Evolutionary conservation across 2,329 filamentous ascomycete genomes (phyloP), one percentile per base, ranked within the genome.

Genomic region (Drechslerella stenobrocha): DNA sequence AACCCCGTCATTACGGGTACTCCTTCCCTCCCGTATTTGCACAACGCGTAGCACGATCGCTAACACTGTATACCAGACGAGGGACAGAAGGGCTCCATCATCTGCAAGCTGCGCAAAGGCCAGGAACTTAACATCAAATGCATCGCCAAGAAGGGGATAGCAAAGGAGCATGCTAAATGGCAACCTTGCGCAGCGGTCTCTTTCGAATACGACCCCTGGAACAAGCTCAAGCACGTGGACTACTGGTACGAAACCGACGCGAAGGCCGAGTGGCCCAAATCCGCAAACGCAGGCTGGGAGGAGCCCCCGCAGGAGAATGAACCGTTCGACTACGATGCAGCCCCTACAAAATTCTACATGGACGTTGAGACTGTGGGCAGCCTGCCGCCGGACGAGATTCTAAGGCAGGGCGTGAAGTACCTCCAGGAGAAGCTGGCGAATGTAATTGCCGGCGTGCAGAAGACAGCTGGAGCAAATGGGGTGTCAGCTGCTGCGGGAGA

Each of bases 161-260:
- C 92, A 34, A 98, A 98, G 81, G 93, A 98, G 77, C 93, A 98
- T 77, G 89, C 93, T 7, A 98, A 98, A 78, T 98, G 93, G 93
- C 88, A 90, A 74, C 91, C 93, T 1, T 92, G 89, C 32, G 83
- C 90, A 37, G 93, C 93, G 2, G 86, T 98, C 37, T 91, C 90
- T 22, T 98, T 98, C 76, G 93, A 98, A 77, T 98, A 98, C 77
- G 93, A 98, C 76, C 93, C 93, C 67, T 88, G 95, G 77, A 98
- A 98, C 79, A 96, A 95, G 79, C 80, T 98, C 71, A 84, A 87
- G 71, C 93, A 98, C 77, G 81, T 93, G 58, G 89, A 95, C 74
- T 84, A 95, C 77, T 98, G 93, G 93, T 96, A 90, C 76, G 93
- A 98, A 80, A 83, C 87, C 72, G 88, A 95, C 77, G 78, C 89